Evolutionary conservation across 768 basidiomycete species (phyloP).

Genomic region (Lentinula sp.): DNA sequence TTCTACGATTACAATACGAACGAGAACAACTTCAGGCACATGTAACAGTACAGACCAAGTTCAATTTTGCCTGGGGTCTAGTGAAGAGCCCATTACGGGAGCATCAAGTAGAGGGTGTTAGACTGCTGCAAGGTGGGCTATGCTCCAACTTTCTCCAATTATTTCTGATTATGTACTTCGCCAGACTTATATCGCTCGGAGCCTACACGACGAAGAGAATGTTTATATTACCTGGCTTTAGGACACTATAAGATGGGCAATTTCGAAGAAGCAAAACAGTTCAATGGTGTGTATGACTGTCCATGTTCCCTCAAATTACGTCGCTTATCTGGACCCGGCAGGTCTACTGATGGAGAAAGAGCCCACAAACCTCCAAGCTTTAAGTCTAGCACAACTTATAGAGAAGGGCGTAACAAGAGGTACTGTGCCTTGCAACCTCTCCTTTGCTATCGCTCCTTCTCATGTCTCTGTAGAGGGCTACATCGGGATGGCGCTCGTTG

Average conservation of each 20-base stretch:
- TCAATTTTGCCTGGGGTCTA: slow-evolving; percentile 96
- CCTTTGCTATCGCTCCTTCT: background rate
- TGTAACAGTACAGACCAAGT: slow-evolving; percentile 91
- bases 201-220: slow-evolving; percentile 84
- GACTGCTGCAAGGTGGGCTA: slow-evolving; percentile 76
- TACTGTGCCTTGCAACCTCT: slow-evolving; percentile 22
- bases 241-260: slow-evolving; percentile 97
- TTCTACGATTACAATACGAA: slow-evolving; percentile 81
- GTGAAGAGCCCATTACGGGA: slow-evolving; percentile 85
- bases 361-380: slow-evolving; percentile 89
- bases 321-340: slow-evolving; percentile 23
- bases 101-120: slow-evolving; percentile 90
- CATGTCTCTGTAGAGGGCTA: slow-evolving; percentile 71
- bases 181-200: slow-evolving; percentile 90
- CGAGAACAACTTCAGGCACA: slow-evolving; percentile 81
- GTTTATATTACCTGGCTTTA: slow-evolving; percentile 92
- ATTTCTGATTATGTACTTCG: slow-evolving; percentile 1
- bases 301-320: background rate
- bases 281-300: slow-evolving; percentile 70
- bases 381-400: slow-evolving; percentile 79
- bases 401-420: slow-evolving; percentile 82
- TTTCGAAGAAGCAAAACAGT: slow-evolving; percentile 86
- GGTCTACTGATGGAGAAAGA: slow-evolving; percentile 87
- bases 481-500: slow-evolving; percentile 94
- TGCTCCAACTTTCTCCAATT: background rate